Base-by-base conservation (phyloP, 2,329 filamentous ascomycete genomes). In the Immersiporthe knoxdaviesiana region DNA sequence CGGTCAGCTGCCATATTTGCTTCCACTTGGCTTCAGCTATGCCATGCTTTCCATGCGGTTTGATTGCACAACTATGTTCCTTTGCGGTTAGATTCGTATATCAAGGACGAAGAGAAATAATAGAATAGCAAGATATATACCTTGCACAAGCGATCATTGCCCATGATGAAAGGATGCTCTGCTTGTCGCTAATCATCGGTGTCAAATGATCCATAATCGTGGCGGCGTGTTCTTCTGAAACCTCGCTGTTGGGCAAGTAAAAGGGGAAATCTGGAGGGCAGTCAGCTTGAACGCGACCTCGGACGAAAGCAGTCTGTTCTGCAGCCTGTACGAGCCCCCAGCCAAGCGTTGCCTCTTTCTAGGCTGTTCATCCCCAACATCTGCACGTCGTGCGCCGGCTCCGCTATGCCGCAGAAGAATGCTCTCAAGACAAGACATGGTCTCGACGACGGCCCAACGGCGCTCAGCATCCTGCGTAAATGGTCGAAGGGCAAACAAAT, bases 71-170 rank as follows among this genome's bases (percentile, higher is more conserved):
- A 73, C 84, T 87, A 72, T 8, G 30, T 0, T 56, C 37, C 30
- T 18, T 37, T 44, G 7, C 27, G 12, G 10, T 41, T 30, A 41
- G 59, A 16, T 44, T 14, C 35, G n/a, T 62, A 16, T 7, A 27
- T 27, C 8, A 27, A 39, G 37, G 12, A 18, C 8, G 35, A 44
- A 4, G 8, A 8, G 35, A 18, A 58, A 37, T 27, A 67, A 50
- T 16, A 69, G 62, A n/a, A 47, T 10, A 52, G 27, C n/a, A 18
- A 3, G n/a, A 52, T 32, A 79, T 85, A 76, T 81, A 94, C 93
- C 92, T 92, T 72, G 92, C 84, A 76, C 93, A 88, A n/a, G 90
- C 91, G 65, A 97, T 78, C 82, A 97, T 88, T 24, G 93, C 91
- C 96, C 96, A 99, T 0, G 90, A 92, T 10, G 90, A 87, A 54